Conservation (phyloP, 2,329 filamentous ascomycete species). For the Alternaria triticina region DNA sequence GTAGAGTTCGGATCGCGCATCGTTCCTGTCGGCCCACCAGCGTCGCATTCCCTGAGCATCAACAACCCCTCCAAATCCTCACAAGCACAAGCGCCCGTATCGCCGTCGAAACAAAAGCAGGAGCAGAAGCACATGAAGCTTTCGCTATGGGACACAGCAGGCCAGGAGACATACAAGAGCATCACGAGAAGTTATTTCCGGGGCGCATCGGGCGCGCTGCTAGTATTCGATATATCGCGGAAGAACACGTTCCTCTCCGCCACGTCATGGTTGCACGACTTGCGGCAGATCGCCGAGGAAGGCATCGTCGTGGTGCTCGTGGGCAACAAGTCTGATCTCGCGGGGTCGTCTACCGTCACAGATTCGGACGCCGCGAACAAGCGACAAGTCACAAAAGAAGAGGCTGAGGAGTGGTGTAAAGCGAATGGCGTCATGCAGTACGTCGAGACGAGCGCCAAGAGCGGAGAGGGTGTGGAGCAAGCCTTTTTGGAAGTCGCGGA, state of each 20-base stretch:
- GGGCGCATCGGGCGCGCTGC: slow-evolving; percentile 75
- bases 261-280: slow-evolving; percentile 91
- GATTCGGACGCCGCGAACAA: slow-evolving; percentile 60
- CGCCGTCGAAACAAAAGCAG: slow-evolving; percentile 41
- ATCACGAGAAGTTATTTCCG: slow-evolving; percentile 95
- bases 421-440: slow-evolving; percentile 88
- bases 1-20: slow-evolving; percentile 95
- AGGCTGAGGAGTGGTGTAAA: slow-evolving; percentile 89
- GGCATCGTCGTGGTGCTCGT: slow-evolving; percentile 94
- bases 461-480: slow-evolving; percentile 88
- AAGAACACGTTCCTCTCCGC: slow-evolving; percentile 85
- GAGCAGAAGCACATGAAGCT: slow-evolving; percentile 85
- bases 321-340: slow-evolving; percentile 91
- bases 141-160: slow-evolving; percentile 93
- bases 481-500: slow-evolving; percentile 94
- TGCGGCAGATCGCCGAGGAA: slow-evolving; percentile 92
- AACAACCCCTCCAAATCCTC: slow-evolving; percentile 53
- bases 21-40: slow-evolving; percentile 86
- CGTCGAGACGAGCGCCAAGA: slow-evolving; percentile 96
- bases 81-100: slow-evolving; percentile 20
- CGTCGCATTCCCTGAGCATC: slow-evolving; percentile 64
- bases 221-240: slow-evolving; percentile 94
- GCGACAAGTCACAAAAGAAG: slow-evolving; percentile 79
- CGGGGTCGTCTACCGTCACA: slow-evolving; percentile 53
- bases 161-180: slow-evolving; percentile 96